These are phyloP conservation scores for Candida saitoana DNA, from an alignment of 805 yeast genomes.

Conservation along the genomic window DNA sequence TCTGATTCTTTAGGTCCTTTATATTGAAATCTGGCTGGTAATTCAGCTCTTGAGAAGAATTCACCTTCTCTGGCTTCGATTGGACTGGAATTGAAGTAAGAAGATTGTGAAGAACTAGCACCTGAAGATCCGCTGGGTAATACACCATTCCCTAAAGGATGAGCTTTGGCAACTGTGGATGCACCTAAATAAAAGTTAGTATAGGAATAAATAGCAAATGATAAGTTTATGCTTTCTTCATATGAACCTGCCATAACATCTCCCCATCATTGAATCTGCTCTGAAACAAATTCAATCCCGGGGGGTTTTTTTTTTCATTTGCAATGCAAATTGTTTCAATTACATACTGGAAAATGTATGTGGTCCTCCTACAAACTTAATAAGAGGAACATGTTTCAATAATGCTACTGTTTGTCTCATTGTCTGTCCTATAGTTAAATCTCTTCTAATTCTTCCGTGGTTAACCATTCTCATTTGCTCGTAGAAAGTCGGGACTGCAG, in stretches of 20 bases:
- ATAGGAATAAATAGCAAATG: background rate
- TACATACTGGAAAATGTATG: constrained; percentile 51
- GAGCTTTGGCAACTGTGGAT: constrained; percentile 20
- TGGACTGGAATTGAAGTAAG: constrained; percentile 27
- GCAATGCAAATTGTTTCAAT: too few relatives aligned
- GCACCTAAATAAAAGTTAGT: constrained; percentile 7
- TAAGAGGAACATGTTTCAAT: constrained; percentile 58
- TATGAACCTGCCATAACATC: too few relatives aligned
- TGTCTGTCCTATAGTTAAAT: background rate
- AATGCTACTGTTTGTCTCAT: constrained; percentile 34
- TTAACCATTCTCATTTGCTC: background rate
- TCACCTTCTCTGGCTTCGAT: constrained; percentile 41
- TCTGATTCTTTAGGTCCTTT: constrained; percentile 60
- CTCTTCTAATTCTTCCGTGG: background rate
- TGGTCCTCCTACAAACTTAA: constrained; percentile 84
- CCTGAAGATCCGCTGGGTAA: constrained; percentile 26
- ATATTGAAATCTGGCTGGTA: constrained; percentile 75
- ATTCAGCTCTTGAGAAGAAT: constrained; percentile 52
- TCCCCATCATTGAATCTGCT: too few relatives aligned
- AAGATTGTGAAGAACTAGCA: constrained; percentile 10
- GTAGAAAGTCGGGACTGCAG: background rate
- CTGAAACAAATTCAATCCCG: too few relatives aligned
- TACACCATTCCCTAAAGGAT: constrained; percentile 41
- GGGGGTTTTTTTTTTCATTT: too few relatives aligned
- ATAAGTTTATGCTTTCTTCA: too few relatives aligned